Base-by-base conservation (phyloP, 1,284 basidiomycete species). In the Cutaneotrichosporon arboriforme region DNA sequence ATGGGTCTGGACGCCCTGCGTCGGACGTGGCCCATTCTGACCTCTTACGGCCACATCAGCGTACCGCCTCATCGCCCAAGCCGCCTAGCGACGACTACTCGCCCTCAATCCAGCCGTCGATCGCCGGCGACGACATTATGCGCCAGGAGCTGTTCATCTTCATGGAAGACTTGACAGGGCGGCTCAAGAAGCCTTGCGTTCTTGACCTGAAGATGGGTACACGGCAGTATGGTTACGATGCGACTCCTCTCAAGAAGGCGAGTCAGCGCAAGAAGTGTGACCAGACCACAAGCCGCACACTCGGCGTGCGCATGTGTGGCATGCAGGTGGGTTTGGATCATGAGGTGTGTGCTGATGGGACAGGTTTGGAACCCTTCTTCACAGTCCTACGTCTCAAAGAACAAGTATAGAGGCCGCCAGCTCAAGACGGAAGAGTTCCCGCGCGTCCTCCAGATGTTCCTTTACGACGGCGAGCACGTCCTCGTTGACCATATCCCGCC, bases 191-290 rank as follows among this genome's bases (percentile, higher is more conserved):
- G 49, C 90, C 96, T 4, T 99, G 94, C 69, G 96, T 99, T 39
- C 83, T 98, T 61, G 94, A 99, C 75, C 79, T 98, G 65, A 99
- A 98, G 80, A 98, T 98, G 94, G 94, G 94, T 13, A 97, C 93
- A 33, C 81, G 94, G 39, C 94, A 99, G 77, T 97, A 98, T 75
- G 96, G 96, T 14, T 88, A 96, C 75, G 90, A 97, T 66, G 94
- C 94, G 20, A 90, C 88, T 4, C 79, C 85, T 0, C 81, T 84
- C 52, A 99, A 99, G 80, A 97, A 96, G 81, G 88, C 86, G 76
- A 96, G 90, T 68, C 96, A 99, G 77, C 84, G 94, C 46, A 96
- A 94, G 77, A 99, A 99, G 77, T 97, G 94, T 72, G 91, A 97
- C 73, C 81, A 87, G 57, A 97, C 96, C 47, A 98, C 94, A 14